Evolutionary conservation across 306 rosid genomes (phyloP).

Genomic region (Cicer cuneatum): DNA sequence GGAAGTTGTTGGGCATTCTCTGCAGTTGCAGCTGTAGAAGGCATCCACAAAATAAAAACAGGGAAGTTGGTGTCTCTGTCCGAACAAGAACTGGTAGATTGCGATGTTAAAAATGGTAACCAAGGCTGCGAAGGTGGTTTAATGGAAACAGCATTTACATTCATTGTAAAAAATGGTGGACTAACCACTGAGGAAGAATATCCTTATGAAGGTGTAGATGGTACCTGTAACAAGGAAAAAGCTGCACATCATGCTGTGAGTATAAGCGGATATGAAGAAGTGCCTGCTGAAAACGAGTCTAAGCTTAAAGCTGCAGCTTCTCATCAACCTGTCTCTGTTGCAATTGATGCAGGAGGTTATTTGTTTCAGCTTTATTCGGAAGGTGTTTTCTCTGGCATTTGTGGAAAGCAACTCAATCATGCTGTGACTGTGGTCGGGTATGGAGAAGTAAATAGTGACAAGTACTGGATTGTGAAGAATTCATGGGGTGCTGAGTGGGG

Average conservation of each 20-base stretch:
- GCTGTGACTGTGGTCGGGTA: constrained; percentile 72
- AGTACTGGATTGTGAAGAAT: constrained; percentile 79
- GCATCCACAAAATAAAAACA: constrained; percentile 67
- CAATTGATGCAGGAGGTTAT: constrained; percentile 59
- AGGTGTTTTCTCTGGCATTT: constrained; percentile 63
- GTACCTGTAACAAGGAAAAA: constrained; percentile 50
- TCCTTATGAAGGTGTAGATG: constrained; percentile 61
- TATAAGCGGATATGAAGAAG: constrained; percentile 64
- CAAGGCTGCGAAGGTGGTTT: constrained; percentile 75
- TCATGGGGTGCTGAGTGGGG: constrained; percentile 86
- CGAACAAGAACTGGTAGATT: constrained; percentile 80
- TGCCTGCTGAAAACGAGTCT: constrained; percentile 57
- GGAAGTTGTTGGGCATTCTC: constrained; percentile 93
- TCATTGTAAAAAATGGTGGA: constrained; percentile 54
- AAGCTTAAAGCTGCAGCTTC: constrained; percentile 67
- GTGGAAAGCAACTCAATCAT: constrained; percentile 72
- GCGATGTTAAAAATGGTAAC: constrained; percentile 56
- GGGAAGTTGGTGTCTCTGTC: constrained; percentile 67
- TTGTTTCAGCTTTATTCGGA: constrained; percentile 66
- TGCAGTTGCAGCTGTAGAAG: constrained; percentile 83
- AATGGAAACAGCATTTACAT: constrained; percentile 70
- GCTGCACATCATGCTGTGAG: constrained; percentile 31
- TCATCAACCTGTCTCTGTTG: constrained; percentile 72
- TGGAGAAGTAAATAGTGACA: constrained; percentile 47
- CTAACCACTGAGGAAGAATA: constrained; percentile 54